These are phyloP conservation scores for Fragosphaeria purpurea DNA, from an alignment of 2,329 filamentous ascomycete species.

Conservation along the genomic window DNA sequence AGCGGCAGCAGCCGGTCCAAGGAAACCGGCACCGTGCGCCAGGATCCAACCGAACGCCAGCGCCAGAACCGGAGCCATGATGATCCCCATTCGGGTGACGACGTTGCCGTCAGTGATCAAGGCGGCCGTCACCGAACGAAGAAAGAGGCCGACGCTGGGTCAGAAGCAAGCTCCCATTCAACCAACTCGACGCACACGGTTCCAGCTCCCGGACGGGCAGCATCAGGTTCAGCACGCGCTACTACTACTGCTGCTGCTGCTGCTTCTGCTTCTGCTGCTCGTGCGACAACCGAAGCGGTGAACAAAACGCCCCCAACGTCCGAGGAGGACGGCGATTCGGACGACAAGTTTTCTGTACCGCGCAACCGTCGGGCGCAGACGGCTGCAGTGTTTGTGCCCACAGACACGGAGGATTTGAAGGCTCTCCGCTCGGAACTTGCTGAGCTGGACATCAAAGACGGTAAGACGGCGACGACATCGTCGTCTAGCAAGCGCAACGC, in stretches of 20 bases:
- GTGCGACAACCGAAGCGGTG: no score
- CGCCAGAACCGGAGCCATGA: background rate
- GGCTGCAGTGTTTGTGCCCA: conserved; percentile 39
- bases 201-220: background rate
- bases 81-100: background rate
- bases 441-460: conserved; percentile 3
- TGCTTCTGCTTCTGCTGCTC: no score
- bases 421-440: conserved; percentile 15
- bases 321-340: conserved; percentile 7
- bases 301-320: background rate
- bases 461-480: background rate
- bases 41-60: conserved; percentile 18
- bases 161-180: conserved; percentile 13
- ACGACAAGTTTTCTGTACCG: background rate
- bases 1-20: conserved; percentile 18
- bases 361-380: conserved; percentile 18
- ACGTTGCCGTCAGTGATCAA: background rate
- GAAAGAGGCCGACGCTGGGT: background rate
- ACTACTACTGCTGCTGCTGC: background rate
- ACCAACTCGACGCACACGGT: background rate
- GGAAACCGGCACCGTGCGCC: background rate
- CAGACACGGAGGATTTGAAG: conserved; percentile 38
- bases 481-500: background rate
- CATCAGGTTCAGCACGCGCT: background rate
- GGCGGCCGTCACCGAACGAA: background rate